These are phyloP conservation scores for Yarrowia yakushimensis DNA, from an alignment of 805 yeast species.

Conservation along the genomic window DNA sequence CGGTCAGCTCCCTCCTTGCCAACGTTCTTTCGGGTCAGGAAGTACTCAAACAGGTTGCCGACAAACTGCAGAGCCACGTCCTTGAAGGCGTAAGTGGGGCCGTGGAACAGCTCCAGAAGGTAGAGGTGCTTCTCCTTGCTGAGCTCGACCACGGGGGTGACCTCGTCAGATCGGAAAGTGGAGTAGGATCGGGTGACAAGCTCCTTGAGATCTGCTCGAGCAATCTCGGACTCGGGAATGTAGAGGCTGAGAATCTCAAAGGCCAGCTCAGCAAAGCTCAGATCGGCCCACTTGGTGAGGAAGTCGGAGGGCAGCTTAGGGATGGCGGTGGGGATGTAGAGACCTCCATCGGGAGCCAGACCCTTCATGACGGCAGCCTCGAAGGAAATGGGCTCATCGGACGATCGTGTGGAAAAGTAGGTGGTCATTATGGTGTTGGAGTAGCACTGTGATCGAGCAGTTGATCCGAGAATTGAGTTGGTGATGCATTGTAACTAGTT, in stretches of 20 bases:
- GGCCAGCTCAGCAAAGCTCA: constrained; percentile 83
- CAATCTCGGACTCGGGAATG: constrained; percentile 68
- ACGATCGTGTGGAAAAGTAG: constrained; percentile 43
- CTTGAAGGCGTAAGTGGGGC: constrained; percentile 98
- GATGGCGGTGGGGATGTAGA: constrained; percentile 80
- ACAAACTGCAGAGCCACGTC: constrained; percentile 98
- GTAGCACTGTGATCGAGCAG: not conserved
- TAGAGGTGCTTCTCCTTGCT: constrained; percentile 60
- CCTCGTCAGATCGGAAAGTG: constrained; percentile 82
- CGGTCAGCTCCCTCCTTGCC: constrained; percentile 53
- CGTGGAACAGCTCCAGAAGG: constrained; percentile 91
- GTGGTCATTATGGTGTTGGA: not conserved
- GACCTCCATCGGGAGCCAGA: constrained; percentile 94
- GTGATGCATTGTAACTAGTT: not conserved
- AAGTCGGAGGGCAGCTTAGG: constrained; percentile 63
- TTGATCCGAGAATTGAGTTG: constrained; percentile 5
- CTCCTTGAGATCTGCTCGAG: constrained; percentile 58
- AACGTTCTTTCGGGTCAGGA: constrained; percentile 70
- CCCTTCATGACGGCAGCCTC: constrained; percentile 55
- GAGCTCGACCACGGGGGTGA: constrained; percentile 71
- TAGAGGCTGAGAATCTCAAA: constrained; percentile 79
- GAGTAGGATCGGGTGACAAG: constrained; percentile 75
- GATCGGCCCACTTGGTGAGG: constrained; percentile 62
- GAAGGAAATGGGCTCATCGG: constrained; percentile 30
- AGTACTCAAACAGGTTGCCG: constrained; percentile 93